Conservation (phyloP, 768 basidiomycete species). For the Pholiota molesta region DNA sequence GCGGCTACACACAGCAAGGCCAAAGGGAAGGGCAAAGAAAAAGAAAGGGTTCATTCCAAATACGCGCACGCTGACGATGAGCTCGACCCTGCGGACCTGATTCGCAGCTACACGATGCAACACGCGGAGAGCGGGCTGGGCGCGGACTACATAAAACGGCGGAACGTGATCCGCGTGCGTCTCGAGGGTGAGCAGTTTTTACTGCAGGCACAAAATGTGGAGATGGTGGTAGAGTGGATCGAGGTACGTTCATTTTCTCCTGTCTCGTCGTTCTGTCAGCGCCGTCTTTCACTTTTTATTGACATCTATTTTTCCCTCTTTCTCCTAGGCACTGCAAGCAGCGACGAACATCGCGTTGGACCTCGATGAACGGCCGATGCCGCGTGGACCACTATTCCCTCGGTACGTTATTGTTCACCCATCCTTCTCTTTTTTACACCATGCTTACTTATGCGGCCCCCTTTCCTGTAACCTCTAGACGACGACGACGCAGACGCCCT, state of each 20-base stretch:
- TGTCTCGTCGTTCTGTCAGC: background rate
- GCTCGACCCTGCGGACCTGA: constrained; percentile 54
- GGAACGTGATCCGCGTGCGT: constrained; percentile 90
- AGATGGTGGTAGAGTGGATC: constrained; percentile 92
- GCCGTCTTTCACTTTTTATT: background rate
- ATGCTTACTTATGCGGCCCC: constrained; percentile 26
- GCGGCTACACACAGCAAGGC: background rate
- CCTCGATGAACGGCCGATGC: constrained; percentile 91
- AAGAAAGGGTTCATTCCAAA: constrained; percentile 5
- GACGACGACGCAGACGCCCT: constrained; percentile 35
- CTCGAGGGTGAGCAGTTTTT: constrained; percentile 97
- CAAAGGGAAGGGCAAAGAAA: constrained; percentile 20
- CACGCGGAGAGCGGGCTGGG: constrained; percentile 93
- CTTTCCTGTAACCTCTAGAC: constrained; percentile 21
- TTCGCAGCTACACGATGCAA: constrained; percentile 81
- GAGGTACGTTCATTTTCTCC: constrained; percentile 58
- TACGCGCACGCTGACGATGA: constrained; percentile 29
- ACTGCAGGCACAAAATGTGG: constrained; percentile 82
- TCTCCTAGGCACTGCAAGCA: constrained; percentile 77
- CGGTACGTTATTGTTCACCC: constrained; percentile 48
- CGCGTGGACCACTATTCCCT: constrained; percentile 84
- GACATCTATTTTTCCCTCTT: background rate
- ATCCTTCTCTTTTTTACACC: background rate
- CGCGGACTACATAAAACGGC: constrained; percentile 92
- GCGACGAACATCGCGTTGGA: constrained; percentile 92